Evolutionary conservation across 441 rosid species (phyloP), one percentile per base, ranked within the genome.

Genomic region (Pelargonium fulgidum): DNA sequence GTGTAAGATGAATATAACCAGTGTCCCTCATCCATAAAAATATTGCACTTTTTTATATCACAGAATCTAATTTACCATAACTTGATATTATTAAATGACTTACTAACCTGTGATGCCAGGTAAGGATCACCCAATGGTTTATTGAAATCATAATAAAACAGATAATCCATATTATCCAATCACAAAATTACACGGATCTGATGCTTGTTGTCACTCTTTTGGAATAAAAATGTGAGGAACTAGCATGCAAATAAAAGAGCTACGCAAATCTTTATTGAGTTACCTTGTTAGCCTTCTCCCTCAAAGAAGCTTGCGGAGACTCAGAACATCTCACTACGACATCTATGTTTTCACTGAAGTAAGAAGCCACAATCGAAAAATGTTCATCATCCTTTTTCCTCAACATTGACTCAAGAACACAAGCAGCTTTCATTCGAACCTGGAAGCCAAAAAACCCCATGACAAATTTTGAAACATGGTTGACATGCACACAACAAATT

Each of bases 391-490:
- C 93, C 74, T 83, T 88, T 76, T 79, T 88, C 84, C 97, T 86
- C 79, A 94, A 75, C 69, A 94, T 79, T 70, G 94, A 82, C 77
- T 92, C 99, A 59, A 94, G 94, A 47, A 92, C 90, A 81, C 96
- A 94, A 42, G 87, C 71, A 67, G 98, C 97, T 88, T 86, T 94
- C 96, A 92, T 82, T 45, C 92, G 97, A 59, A 90, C 91, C 99
- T 94, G 85, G 7, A 50, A 12, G 16, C n/a, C 58, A 50, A 50
- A 4, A 50, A 2, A 10, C 2, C 16, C 58, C 58, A 50, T n/a
- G 1, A 50, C 4, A 50, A n/a, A 0, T n/a, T 12, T 12, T 3
- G 17, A 50, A 50, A 12, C 7, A 3, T 5, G n/a, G 16, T 4
- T 14, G 16, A 50, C 4, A 50, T 50, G 58, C 2, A 50, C 19